Evolutionary conservation across 73 alveolate genomes (phyloP).

Genomic region (Symbiodinium pilosum): DNA sequence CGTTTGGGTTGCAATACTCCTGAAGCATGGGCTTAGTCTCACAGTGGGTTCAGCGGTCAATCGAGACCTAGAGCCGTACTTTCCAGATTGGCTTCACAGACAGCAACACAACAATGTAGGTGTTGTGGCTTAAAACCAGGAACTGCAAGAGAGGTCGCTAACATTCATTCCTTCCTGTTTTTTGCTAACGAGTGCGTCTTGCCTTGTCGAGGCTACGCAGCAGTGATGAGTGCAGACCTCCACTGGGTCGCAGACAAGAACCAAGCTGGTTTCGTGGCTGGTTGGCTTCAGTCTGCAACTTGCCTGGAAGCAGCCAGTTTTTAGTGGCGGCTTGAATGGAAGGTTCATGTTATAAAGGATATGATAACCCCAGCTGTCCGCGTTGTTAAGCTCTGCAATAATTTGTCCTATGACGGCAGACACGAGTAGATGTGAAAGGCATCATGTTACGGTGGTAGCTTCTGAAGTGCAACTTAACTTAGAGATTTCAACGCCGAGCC

Average conservation of each 20-base stretch:
- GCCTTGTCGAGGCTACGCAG: constrained; percentile 40
- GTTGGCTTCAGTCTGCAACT: constrained; percentile 58
- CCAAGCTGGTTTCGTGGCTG: constrained; percentile 67
- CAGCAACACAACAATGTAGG: neutral
- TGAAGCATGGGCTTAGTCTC: neutral
- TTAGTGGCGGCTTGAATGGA: too few species aligned
- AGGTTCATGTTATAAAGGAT: too few species aligned
- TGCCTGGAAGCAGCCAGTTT: too few species aligned
- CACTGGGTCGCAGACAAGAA: constrained; percentile 33
- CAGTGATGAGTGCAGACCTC: constrained; percentile 51
- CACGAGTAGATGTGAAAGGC: too few species aligned
- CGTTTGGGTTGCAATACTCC: too few species aligned
- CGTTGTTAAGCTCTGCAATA: too few species aligned
- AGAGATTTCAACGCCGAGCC: too few species aligned
- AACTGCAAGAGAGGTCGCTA: neutral
- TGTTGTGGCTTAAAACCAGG: neutral
- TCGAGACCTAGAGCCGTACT: neutral
- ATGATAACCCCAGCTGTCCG: too few species aligned
- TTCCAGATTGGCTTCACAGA: neutral
- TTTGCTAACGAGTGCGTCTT: neutral
- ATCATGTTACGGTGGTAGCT: too few species aligned
- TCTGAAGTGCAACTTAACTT: too few species aligned
- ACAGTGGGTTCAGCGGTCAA: neutral
- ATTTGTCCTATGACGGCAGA: too few species aligned
- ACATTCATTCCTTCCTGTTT: neutral